Percentiles rank a stretch among this genome's conserved stretches.
Conservation (phyloP, 2,329 filamentous ascomycete species). For the Capronia americana region DNA sequence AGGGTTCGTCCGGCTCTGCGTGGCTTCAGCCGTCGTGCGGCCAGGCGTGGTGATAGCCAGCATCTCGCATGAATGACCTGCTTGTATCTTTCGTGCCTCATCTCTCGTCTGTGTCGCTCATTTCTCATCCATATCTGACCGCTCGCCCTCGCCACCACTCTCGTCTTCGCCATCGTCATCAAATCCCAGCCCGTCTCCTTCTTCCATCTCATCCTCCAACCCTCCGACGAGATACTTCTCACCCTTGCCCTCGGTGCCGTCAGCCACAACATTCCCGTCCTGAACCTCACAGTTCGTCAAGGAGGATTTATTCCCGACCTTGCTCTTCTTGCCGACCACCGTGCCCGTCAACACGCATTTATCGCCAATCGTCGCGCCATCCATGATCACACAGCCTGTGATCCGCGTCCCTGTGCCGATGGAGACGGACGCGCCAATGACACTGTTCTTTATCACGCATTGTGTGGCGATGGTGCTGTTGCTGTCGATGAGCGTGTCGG, state of each 20-base stretch:
- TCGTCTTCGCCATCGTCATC: conserved; percentile 38
- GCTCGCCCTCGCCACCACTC: conserved; percentile 23
- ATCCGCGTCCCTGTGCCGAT: conserved; percentile 86
- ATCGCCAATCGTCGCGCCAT: conserved; percentile 83
- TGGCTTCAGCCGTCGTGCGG: neutral
- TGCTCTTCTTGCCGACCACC: conserved; percentile 79
- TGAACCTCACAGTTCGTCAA: conserved; percentile 91
- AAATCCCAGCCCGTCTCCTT: conserved; percentile 43
- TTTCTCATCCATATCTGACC: neutral
- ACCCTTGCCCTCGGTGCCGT: conserved; percentile 69
- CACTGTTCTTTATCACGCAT: conserved; percentile 87
- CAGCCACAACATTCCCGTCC: conserved; percentile 80
- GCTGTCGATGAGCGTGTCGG: conserved; percentile 82
- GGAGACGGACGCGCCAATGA: conserved; percentile 85
- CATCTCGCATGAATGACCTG: neutral
- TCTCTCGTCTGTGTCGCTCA: neutral
- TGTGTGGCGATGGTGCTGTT: conserved; percentile 91
- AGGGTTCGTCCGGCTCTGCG: neutral
- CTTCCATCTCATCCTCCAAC: conserved; percentile 49
- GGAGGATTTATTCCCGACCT: conserved; percentile 80
- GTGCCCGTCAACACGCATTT: conserved; percentile 86
- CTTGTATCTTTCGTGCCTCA: neutral
- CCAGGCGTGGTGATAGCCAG: neutral
- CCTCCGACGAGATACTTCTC: conserved; percentile 67
- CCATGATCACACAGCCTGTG: conserved; percentile 89